These are phyloP conservation scores for Lipomyces sp. DNA, from an alignment of 805 yeast genomes.

Conservation along the genomic window DNA sequence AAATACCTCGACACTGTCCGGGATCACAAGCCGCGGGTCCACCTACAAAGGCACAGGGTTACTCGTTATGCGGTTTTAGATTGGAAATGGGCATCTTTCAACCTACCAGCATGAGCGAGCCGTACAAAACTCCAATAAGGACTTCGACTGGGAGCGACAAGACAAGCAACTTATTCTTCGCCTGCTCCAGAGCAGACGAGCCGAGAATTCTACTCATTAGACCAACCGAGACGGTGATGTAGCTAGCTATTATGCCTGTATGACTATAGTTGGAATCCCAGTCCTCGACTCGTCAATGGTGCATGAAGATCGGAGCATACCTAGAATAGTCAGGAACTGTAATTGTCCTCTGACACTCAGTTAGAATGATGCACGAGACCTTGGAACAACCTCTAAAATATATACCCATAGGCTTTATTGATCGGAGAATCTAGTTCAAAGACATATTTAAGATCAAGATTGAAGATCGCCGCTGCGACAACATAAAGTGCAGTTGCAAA, in stretches of 20 bases:
- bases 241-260: constrained; percentile 15
- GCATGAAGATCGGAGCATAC: constrained; percentile 1
- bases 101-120: constrained; percentile 13
- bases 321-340: constrained; percentile 22
- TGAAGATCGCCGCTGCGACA: constrained; percentile 8
- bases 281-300: not conserved
- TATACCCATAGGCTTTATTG: constrained; percentile 18
- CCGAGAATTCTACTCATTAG: constrained; percentile 10
- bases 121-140: constrained; percentile 18
- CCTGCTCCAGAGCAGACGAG: constrained; percentile 4
- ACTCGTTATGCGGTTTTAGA: no score
- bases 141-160: constrained; percentile 22
- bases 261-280: not conserved
- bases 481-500: constrained; percentile 11
- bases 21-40: constrained; percentile 12
- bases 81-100: no score
- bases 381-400: no score
- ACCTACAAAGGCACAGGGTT: no score
- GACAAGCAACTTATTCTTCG: constrained; percentile 9
- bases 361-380: no score
- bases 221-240: constrained; percentile 19
- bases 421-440: constrained; percentile 3
- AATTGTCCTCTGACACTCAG: constrained; percentile 15
- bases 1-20: constrained; percentile 5
- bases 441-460: constrained; percentile 12